Evolutionary conservation across 2,329 filamentous ascomycete genomes (phyloP).

Genomic region (Beauveria brongniartii): DNA sequence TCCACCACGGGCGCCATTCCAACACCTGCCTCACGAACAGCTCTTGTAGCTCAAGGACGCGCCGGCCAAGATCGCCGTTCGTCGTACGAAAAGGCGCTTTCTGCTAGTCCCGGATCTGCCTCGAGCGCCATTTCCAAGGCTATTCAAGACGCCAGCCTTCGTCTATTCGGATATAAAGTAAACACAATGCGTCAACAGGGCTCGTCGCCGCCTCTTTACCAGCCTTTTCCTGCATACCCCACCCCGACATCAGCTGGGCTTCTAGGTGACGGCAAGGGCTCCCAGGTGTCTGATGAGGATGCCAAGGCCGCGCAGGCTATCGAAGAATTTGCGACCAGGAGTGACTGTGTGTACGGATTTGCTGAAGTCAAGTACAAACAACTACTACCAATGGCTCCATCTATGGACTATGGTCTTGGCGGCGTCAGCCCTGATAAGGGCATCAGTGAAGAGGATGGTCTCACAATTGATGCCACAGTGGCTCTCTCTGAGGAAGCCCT

Average conservation of each 20-base stretch:
- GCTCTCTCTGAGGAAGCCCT: conserved; percentile 88
- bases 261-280: conserved; percentile 54
- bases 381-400: conserved; percentile 80
- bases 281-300: conserved; percentile 65
- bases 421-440: conserved; percentile 49
- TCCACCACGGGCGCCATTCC: conserved; percentile 63
- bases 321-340: conserved; percentile 85
- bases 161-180: conserved; percentile 64
- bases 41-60: conserved; percentile 65
- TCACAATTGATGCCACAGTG: conserved; percentile 80
- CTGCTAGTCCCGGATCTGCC: conserved; percentile 61
- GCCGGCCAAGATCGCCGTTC: conserved; percentile 65
- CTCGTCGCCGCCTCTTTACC: conserved; percentile 68
- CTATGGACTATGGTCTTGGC: conserved; percentile 61
- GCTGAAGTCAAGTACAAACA: conserved; percentile 98
- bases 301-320: conserved; percentile 68
- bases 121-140: conserved; percentile 92
- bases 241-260: conserved; percentile 54
- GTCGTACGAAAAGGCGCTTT: conserved; percentile 71
- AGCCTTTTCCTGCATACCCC: conserved; percentile 78
- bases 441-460: conserved; percentile 56
- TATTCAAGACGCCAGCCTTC: conserved; percentile 80
- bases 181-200: conserved; percentile 58
- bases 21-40: conserved; percentile 58
- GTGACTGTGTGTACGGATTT: conserved; percentile 94